These are phyloP conservation scores for Tolypocladium paradoxum DNA, from an alignment of 2,329 filamentous ascomycete species.

Conservation along the genomic window DNA sequence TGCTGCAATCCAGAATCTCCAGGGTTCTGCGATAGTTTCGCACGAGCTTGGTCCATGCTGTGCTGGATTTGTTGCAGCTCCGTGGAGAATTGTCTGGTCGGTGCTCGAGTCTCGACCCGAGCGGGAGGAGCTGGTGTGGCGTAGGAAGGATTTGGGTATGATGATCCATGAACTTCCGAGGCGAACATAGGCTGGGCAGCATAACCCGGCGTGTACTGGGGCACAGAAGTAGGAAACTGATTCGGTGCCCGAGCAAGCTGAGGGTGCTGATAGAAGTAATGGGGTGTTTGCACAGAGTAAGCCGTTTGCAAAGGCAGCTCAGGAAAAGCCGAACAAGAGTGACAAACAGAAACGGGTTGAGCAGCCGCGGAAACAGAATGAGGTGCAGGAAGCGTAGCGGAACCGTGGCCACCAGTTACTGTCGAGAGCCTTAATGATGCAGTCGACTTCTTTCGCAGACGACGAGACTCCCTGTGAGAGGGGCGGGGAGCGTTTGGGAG, in stretches of 20 bases:
- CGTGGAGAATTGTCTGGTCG: neutral
- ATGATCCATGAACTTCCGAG: neutral
- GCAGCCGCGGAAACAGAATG: neutral
- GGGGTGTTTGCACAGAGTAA: neutral
- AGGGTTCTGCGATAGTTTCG: conserved; percentile 13
- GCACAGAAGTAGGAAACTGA: neutral
- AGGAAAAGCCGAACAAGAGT: neutral
- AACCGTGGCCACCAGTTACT: neutral
- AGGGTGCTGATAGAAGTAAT: neutral
- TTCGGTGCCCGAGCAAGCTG: neutral
- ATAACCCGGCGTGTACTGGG: neutral
- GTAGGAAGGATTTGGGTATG: neutral
- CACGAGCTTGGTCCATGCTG: conserved; percentile 14
- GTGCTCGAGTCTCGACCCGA: neutral
- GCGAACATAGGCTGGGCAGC: neutral
- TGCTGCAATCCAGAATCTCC: conserved; percentile 10
- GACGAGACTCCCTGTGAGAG: neutral
- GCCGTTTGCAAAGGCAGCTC: neutral
- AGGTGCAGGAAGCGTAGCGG: neutral
- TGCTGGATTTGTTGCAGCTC: conserved; percentile 16
- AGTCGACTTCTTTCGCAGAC: neutral
- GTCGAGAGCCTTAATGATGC: neutral
- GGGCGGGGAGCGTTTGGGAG: neutral
- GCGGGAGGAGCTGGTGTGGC: neutral
- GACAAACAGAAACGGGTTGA: neutral